A percentile compares a stretch with the other conserved stretches of the same genome.
Conservation (phyloP, 2,329 filamentous ascomycete genomes). For the Cytospora paraplurivora region DNA sequence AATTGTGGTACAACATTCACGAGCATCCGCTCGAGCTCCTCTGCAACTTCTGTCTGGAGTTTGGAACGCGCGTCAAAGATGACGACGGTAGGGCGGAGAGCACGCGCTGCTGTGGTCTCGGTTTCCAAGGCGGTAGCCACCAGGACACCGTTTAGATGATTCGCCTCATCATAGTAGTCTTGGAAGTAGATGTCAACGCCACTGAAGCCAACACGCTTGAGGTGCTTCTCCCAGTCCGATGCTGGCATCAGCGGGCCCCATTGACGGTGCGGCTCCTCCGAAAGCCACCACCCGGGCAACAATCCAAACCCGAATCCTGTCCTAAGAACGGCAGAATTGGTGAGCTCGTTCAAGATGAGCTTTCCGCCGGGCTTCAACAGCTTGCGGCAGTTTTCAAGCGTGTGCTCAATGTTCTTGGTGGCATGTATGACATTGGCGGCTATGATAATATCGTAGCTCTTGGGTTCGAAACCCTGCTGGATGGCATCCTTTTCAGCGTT, state of each 20-base stretch:
- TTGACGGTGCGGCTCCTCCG: neutral
- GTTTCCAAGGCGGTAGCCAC: conserved; percentile 5
- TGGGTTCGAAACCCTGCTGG: conserved; percentile 8
- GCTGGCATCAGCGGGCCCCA: conserved; percentile 12
- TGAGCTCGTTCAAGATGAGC: conserved; percentile 21
- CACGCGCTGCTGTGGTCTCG: neutral
- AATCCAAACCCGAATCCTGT: conserved; percentile 17
- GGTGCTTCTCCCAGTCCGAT: conserved; percentile 7
- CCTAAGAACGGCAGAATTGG: neutral
- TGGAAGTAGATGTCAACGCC: conserved; percentile 9
- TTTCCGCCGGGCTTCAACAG: conserved; percentile 13
- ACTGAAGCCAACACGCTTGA: conserved; percentile 11
- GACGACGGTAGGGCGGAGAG: neutral
- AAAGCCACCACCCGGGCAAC: conserved; percentile 13
- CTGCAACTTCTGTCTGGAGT: neutral
- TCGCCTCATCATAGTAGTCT: neutral
- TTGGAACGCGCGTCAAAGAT: neutral
- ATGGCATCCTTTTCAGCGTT: conserved; percentile 9
- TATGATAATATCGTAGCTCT: conserved; percentile 32
- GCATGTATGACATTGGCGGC: conserved; percentile 40
- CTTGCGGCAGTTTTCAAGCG: conserved; percentile 30
- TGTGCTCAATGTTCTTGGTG: conserved; percentile 35
- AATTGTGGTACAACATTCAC: no score
- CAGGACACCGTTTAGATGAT: neutral
- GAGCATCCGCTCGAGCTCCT: no score